Base-by-base conservation (phyloP, 1,139 yeast species). In the Williopsis jadinii region DNA sequence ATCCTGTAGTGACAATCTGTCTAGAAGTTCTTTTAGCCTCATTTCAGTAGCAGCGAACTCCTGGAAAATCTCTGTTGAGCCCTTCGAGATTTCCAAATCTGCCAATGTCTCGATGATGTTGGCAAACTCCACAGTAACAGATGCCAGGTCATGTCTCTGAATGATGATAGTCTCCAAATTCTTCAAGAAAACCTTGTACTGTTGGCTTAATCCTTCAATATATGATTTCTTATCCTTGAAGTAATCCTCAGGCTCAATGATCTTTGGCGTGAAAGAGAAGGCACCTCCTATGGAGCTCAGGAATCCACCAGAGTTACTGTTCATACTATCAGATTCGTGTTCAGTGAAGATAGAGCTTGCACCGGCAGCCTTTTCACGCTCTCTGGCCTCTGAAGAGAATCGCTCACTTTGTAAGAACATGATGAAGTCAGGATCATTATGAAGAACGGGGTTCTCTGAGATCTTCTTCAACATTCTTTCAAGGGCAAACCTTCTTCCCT, bases 401-500 rank as follows among this genome's bases (percentile, higher is more conserved):
- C 85, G 75, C 30, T 77, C 81, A 48, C 87, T 78, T 41, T 84
- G 82, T 51, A 94, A 66, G 58, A 92, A 94, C 66, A 86, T 70
- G 30, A 78, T 64, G 50, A 88, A 84, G 58, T 87, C 97, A 1
- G 73, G 68, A 60, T 92, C 97, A 33, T 68, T 70, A 49, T 80
- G 80, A 40, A 92, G 66, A 3, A 59, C 57, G 0, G 78, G 70
- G 46, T 75, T 78, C 36, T 63, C 63, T 10, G 84, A 68, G 29
- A 86, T 82, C 56, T 84, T 84, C 43, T 61, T 67, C 46, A 92
- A 70, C 99, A 92, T 94, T 50, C 75, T 78, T 57, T 90, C 97
- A 59, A 92, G 69, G n/a, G 94, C 87, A 33, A 80, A 67, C 45
- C 97, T 70, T 61, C 98, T 75, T 50, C 78, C 79, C 59, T 90